Base-by-base conservation (phyloP, 164 flowering plant genomes). In the Brasenia schreberi region DNA sequence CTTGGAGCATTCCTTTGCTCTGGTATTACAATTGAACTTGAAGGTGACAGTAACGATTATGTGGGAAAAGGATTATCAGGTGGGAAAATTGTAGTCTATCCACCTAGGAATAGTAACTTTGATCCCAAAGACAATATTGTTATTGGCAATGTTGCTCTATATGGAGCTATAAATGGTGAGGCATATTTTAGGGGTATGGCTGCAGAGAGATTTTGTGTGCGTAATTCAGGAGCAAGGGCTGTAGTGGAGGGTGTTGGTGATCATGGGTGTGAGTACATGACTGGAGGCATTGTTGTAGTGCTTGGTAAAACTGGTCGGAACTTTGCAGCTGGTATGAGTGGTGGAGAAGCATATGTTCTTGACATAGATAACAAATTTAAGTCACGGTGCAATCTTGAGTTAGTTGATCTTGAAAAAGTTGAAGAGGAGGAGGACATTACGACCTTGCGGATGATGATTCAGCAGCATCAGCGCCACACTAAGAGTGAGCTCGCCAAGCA, bases 181-280 rank as follows among this genome's bases (percentile, higher is more conserved):
- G 99, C 98, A 33, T 95, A 95, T 75, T 95, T 95, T 76, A 95
- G 85, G 74, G 99, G 99, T 67, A 95, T 92, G 97, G 99, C 99
- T 44, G 99, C 99, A 19, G 99, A 95, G 75, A 87, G 99, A 76
- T 95, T 95, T 74, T 92, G 97, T 74, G 99, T 95, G 5, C 92
- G 99, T 27, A 95, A 95, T 75, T 95, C 99, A 0, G 99, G 99
- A 61, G 99, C 93, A 6, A 85, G 19, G 71, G 96, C 99, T 9
- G 95, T 95, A 63, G 99, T 95, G 5, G 99, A 95, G 78, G 99
- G 99, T 64, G 90, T 95, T 68, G 99, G 99, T 67, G 99, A 95
- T 77, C 99, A 95, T 75, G 99, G 99, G 14, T 95, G 99, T 63
- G 99, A 95, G 74, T 95, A 95, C 83, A 95, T 95, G 99, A 95